phyloP scores from a whole-genome alignment of 345 rosid genomes.

The Odontarrhena argentea region DNA sequence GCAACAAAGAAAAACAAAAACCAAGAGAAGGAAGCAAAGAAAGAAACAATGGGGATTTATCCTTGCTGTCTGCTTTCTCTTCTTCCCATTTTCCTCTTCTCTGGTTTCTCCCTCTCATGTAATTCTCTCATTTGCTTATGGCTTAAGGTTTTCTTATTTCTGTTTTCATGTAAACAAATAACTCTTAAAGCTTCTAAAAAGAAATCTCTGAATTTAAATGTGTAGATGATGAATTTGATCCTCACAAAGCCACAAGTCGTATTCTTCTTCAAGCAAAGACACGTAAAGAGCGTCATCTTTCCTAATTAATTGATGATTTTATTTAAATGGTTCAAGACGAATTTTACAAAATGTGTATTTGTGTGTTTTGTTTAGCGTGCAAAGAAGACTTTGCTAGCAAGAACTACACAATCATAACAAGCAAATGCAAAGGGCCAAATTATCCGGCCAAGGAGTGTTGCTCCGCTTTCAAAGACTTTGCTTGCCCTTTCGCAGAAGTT shows the following conservation, averaged over 20 bases:
- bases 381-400: slow-evolving; percentile 51
- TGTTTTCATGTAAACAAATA: not conserved
- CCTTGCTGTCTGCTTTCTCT: slow-evolving; percentile 34
- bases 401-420: slow-evolving; percentile 69
- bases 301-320: not conserved
- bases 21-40: slow-evolving; percentile 1
- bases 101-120: slow-evolving; percentile 44
- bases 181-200: not conserved
- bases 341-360: not conserved
- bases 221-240: slow-evolving; percentile 56
- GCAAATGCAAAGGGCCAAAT: slow-evolving; percentile 70
- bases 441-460: slow-evolving; percentile 58
- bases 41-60: slow-evolving; percentile 45
- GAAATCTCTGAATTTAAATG: not conserved
- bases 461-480: slow-evolving; percentile 54
- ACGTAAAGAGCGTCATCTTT: slow-evolving; percentile 35
- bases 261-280: slow-evolving; percentile 64
- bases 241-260: slow-evolving; percentile 50
- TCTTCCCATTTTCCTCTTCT: slow-evolving; percentile 42
- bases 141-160: not conserved
- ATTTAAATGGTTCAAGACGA: not conserved
- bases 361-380: slow-evolving; percentile 46
- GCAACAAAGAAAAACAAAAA: not conserved
- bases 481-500: slow-evolving; percentile 52
- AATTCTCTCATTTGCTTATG: slow-evolving; percentile 9